Percentiles rank a stretch among this genome's conserved stretches.
phyloP scores from a whole-genome alignment of 768 basidiomycete genomes.

The Lactifluus volemus region DNA sequence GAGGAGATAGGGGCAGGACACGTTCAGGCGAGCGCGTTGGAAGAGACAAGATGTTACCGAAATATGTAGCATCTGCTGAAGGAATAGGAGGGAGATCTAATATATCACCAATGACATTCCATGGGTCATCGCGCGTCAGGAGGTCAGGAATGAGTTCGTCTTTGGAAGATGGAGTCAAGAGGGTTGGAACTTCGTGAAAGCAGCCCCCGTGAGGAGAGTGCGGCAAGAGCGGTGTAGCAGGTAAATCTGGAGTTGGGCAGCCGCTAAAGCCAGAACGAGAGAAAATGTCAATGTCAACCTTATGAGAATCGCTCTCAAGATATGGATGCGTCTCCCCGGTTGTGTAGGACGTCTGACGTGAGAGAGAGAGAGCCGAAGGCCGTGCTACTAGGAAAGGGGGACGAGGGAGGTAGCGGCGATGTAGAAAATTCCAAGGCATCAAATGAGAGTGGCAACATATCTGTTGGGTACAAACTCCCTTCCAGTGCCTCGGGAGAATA shows the following conservation, averaged over 20 bases:
- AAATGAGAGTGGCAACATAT: background rate
- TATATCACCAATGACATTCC: constrained; percentile 17
- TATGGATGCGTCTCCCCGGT: background rate
- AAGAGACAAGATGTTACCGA: background rate
- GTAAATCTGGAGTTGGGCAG: background rate
- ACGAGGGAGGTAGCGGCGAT: constrained; percentile 13
- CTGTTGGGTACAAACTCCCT: background rate
- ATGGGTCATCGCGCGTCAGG: constrained; percentile 8
- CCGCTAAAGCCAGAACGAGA: background rate
- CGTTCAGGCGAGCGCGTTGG: background rate
- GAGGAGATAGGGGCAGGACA: background rate
- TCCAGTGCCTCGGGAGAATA: background rate
- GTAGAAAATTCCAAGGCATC: constrained; percentile 7
- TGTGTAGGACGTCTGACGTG: background rate
- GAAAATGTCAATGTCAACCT: background rate
- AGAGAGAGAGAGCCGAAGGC: background rate
- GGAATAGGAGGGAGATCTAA: constrained; percentile 15
- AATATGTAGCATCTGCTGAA: background rate
- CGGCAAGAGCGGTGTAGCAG: background rate
- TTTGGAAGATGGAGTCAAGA: background rate
- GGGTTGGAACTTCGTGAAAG: background rate
- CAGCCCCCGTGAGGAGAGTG: background rate
- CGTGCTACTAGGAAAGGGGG: constrained; percentile 8
- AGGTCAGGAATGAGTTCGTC: constrained; percentile 9
- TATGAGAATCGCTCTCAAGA: background rate